Evolutionary conservation across 78 protist genomes (phyloP).

Genomic region (Dictyostelium firmibasis): DNA sequence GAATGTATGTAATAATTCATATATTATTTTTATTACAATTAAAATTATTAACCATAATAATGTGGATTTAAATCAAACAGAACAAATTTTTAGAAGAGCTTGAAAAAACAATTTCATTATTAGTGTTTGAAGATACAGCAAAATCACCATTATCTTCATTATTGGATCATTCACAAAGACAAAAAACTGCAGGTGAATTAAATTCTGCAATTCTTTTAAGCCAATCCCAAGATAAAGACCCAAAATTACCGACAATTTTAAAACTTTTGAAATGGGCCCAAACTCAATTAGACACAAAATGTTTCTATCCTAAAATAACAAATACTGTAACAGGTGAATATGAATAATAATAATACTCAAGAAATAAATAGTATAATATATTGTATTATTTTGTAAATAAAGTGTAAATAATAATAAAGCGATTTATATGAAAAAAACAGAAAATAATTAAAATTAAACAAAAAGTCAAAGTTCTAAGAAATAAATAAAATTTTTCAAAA

Average conservation of each 20-base stretch:
- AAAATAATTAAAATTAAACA: background rate
- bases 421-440: background rate
- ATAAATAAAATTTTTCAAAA: background rate
- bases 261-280: conserved; percentile 89
- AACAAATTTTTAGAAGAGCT: conserved; percentile 88
- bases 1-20: conserved; percentile 62
- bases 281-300: conserved; percentile 70
- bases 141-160: conserved; percentile 84
- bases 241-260: conserved; percentile 88
- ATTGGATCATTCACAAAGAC: conserved; percentile 84
- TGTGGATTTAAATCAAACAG: conserved; percentile 30
- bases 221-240: conserved; percentile 91
- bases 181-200: conserved; percentile 91
- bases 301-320: conserved; percentile 71
- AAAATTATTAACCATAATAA: background rate
- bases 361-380: background rate
- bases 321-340: conserved; percentile 69
- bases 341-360: background rate
- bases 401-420: background rate
- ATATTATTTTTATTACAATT: background rate
- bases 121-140: conserved; percentile 86
- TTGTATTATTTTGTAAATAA: background rate
- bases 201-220: conserved; percentile 91
- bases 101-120: conserved; percentile 90
- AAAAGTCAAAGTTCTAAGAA: background rate